Conservation (phyloP, 2,329 filamentous ascomycete genomes). For the Claviceps arundinis region DNA sequence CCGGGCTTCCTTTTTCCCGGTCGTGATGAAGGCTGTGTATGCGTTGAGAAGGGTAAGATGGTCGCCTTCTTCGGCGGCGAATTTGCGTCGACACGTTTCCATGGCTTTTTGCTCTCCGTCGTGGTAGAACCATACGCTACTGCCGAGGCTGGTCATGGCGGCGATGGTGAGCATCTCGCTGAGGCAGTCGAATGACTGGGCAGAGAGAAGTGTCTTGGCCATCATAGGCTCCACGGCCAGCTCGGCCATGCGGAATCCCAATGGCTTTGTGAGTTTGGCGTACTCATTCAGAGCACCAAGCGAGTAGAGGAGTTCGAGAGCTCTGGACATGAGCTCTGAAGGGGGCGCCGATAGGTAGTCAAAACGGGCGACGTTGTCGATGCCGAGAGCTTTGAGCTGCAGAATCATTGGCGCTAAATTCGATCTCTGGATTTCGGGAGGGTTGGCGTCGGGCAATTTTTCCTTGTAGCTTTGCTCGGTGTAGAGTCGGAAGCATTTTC, state of each 20-base stretch:
- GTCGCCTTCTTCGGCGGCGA: slow-evolving; percentile 87
- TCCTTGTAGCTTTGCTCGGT: slow-evolving; percentile 57
- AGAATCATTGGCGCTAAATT: slow-evolving; percentile 81
- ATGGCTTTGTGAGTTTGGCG: slow-evolving; percentile 74
- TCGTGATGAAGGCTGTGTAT: slow-evolving; percentile 78
- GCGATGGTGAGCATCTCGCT: slow-evolving; percentile 83
- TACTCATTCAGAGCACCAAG: slow-evolving; percentile 80
- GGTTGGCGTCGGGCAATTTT: slow-evolving; percentile 53
- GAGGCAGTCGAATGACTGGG: slow-evolving; percentile 61
- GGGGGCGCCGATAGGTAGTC: slow-evolving; percentile 80
- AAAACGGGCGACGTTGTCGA: slow-evolving; percentile 87
- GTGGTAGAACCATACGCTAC: slow-evolving; percentile 69
- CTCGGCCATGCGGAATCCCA: slow-evolving; percentile 88
- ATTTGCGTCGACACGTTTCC: slow-evolving; percentile 64
- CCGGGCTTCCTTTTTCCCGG: slow-evolving; percentile 66
- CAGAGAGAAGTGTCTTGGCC: slow-evolving; percentile 71
- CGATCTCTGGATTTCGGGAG: slow-evolving; percentile 84
- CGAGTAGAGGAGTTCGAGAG: slow-evolving; percentile 75
- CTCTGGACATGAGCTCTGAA: slow-evolving; percentile 70
- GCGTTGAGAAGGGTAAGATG: slow-evolving; percentile 86
- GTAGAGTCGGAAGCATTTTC: slow-evolving; percentile 90
- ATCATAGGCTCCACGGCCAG: slow-evolving; percentile 92
- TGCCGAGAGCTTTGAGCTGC: slow-evolving; percentile 86
- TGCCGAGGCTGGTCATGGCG: slow-evolving; percentile 82
- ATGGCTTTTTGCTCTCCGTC: slow-evolving; percentile 63